phyloP scores from a whole-genome alignment of 306 rosid species.

The Gastrolobium villosum region DNA sequence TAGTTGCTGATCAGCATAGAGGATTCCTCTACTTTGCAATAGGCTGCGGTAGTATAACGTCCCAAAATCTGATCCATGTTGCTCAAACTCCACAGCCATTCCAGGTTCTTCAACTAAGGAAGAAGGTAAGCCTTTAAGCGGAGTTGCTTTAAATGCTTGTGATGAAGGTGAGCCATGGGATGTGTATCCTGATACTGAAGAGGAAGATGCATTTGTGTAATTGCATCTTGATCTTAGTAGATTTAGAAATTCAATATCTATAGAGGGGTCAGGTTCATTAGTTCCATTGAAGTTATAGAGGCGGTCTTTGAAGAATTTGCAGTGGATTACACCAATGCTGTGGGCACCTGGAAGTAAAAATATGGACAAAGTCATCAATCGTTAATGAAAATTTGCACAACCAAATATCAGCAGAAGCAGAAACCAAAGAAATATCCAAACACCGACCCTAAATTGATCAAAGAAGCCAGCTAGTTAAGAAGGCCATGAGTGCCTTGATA shows the following conservation, averaged over 20 bases:
- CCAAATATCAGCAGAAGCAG: conserved; percentile 15
- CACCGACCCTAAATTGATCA: conserved; percentile 5
- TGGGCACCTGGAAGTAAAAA: conserved; percentile 51
- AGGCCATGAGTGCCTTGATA: conserved; percentile 13
- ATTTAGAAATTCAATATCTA: conserved; percentile 49
- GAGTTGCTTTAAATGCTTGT: neutral
- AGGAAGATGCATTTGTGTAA: conserved; percentile 27
- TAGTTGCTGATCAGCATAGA: conserved; percentile 60
- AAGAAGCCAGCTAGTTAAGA: neutral
- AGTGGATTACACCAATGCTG: conserved; percentile 55
- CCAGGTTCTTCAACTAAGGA: conserved; percentile 47
- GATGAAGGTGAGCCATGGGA: neutral
- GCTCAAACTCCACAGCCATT: conserved; percentile 35
- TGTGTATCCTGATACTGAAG: conserved; percentile 29
- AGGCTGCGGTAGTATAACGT: conserved; percentile 39
- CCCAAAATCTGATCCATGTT: conserved; percentile 50
- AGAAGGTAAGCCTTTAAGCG: conserved; percentile 14
- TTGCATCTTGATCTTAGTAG: conserved; percentile 54
- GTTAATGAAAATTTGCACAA: conserved; percentile 14
- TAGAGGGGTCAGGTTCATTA: conserved; percentile 57
- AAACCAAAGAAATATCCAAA: conserved; percentile 20
- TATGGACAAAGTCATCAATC: conserved; percentile 21
- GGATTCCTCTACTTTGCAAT: conserved; percentile 53
- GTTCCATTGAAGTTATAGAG: conserved; percentile 53
- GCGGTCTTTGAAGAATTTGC: conserved; percentile 52